Evolutionary conservation across 805 yeast genomes (phyloP).

Genomic region (Kuraishia hungarica): DNA sequence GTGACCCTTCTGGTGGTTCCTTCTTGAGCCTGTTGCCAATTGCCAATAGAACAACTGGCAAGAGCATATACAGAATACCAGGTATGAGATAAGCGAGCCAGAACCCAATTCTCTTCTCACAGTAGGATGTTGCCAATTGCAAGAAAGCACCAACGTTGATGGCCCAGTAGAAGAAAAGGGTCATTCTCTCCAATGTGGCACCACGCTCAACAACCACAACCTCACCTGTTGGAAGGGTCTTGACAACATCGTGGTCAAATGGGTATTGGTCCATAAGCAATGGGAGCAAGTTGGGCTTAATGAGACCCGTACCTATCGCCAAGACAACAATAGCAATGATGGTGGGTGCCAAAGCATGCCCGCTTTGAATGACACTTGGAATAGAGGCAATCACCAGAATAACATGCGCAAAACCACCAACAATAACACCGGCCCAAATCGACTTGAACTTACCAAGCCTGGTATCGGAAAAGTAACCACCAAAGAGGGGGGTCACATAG

Average conservation of each 20-base stretch:
- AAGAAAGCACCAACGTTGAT: constrained; percentile 49
- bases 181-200: constrained; percentile 27
- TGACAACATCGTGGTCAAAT: constrained; percentile 49
- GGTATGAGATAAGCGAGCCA: constrained; percentile 49
- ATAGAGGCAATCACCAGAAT: constrained; percentile 40
- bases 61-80: constrained; percentile 45
- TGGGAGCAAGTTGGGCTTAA: constrained; percentile 45
- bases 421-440: constrained; percentile 38
- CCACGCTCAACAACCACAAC: constrained; percentile 48
- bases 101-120: constrained; percentile 43
- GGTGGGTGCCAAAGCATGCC: constrained; percentile 32
- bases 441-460: constrained; percentile 37
- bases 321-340: constrained; percentile 29
- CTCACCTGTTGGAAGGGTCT: constrained; percentile 51
- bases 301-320: constrained; percentile 42
- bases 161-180: constrained; percentile 44
- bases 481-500: constrained; percentile 41
- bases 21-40: constrained; percentile 16
- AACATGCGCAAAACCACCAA: constrained; percentile 38
- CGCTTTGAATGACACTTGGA: constrained; percentile 32
- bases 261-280: constrained; percentile 54
- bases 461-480: constrained; percentile 45
- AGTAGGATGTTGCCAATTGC: constrained; percentile 41
- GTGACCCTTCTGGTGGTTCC: constrained; percentile 34
- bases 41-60: constrained; percentile 36